Conservation (phyloP, 1,139 yeast species). For the Saccharomycopsis crataegensis region DNA sequence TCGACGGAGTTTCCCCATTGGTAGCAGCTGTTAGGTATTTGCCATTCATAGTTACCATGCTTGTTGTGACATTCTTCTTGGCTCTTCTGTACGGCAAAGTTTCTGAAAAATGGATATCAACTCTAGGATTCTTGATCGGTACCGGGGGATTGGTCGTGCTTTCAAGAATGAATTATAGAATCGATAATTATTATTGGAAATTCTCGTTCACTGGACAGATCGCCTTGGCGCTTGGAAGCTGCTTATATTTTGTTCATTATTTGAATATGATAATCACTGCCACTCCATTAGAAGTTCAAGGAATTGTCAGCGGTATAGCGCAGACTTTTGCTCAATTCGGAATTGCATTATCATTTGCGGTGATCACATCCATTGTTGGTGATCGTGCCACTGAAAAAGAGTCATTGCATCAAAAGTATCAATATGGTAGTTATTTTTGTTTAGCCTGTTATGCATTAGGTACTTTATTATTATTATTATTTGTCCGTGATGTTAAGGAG, state of each 20-base stretch:
- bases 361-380: constrained; percentile 27
- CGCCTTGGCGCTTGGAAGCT: constrained; percentile 19
- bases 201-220: constrained; percentile 25
- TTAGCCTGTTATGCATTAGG: not conserved
- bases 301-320: too few species aligned
- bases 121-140: constrained; percentile 22
- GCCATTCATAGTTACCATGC: constrained; percentile 24
- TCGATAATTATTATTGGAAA: constrained; percentile 26
- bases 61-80: constrained; percentile 19
- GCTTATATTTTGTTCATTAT: constrained; percentile 21
- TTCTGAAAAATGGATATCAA: constrained; percentile 7
- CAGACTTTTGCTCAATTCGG: too few species aligned
- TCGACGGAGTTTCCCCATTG: constrained; percentile 24
- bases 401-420: not conserved
- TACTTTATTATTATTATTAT: not conserved
- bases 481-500: not conserved
- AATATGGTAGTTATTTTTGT: not conserved
- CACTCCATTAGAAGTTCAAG: constrained; percentile 29
- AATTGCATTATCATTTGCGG: constrained; percentile 11
- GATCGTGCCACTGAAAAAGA: not conserved
- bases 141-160: constrained; percentile 23
- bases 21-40: constrained; percentile 27
- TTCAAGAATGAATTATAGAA: constrained; percentile 23
- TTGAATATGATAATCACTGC: constrained; percentile 23
- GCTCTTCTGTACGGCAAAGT: constrained; percentile 18